Conservation (phyloP, 1,284 basidiomycete species). For the Uromyces viciae-fabae region DNA sequence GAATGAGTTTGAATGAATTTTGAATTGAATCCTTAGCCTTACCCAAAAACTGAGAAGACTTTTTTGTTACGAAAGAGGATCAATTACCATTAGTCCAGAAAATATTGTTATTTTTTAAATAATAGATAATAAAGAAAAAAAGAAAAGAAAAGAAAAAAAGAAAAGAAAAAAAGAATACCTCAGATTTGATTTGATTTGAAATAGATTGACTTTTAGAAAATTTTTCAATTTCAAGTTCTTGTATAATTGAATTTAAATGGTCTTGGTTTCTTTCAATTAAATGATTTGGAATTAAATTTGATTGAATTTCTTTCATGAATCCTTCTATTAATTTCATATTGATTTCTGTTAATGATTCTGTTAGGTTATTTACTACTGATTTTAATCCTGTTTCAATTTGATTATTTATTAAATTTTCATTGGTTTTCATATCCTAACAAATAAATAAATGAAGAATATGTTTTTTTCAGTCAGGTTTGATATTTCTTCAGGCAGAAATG, state of each 20-base stretch:
- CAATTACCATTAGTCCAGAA: not conserved
- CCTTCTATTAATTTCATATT: not conserved
- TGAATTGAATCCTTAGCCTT: constrained; percentile 19
- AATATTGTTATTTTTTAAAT: too few species aligned
- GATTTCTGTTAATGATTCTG: constrained; percentile 4
- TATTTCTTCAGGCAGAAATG: not conserved
- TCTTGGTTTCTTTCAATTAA: constrained; percentile 9
- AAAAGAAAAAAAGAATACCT: constrained; percentile 1
- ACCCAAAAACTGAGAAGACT: constrained; percentile 31
- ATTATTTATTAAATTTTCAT: constrained; percentile 15
- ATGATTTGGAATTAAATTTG: constrained; percentile 9
- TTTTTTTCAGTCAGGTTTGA: not conserved
- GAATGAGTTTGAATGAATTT: constrained; percentile 31
- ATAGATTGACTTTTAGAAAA: constrained; percentile 6
- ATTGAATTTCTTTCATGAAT: not conserved
- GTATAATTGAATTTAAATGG: constrained; percentile 7
- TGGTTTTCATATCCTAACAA: constrained; percentile 22
- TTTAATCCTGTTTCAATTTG: constrained; percentile 18
- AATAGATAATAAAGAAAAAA: too few species aligned
- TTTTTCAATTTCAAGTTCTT: constrained; percentile 11
- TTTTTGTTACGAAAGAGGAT: not conserved
- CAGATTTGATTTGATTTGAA: constrained; percentile 20
- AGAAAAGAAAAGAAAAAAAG: not conserved
- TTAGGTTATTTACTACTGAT: not conserved
- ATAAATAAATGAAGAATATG: not conserved